Percentiles rank a stretch among this genome's conserved stretches.
phyloP scores from a whole-genome alignment of 2,329 filamentous ascomycete genomes.

The Cladophialophora exuberans region DNA sequence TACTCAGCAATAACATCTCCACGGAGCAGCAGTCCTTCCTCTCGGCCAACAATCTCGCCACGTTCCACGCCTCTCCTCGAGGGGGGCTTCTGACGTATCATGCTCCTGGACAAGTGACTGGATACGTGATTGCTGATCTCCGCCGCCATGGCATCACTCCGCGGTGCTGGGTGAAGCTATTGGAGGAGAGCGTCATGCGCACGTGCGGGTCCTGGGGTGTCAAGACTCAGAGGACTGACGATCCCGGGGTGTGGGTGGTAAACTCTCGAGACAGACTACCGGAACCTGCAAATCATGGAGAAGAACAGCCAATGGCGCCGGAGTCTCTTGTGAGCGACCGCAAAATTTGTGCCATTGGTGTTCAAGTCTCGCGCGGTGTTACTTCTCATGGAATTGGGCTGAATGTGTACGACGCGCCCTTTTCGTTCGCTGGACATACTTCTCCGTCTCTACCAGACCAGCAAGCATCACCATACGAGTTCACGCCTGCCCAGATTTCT shows the following conservation, averaged over 20 bases:
- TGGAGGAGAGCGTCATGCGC: conserved; percentile 76
- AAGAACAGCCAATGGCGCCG: background rate
- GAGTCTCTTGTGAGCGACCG: conserved; percentile 42
- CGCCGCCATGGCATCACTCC: conserved; percentile 69
- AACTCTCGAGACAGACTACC: conserved; percentile 7
- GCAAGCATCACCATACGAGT: conserved; percentile 12
- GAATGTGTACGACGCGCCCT: conserved; percentile 50
- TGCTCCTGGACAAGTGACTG: conserved; percentile 86
- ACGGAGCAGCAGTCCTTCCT: conserved; percentile 45
- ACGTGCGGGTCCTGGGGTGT: conserved; percentile 66
- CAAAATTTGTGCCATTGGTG: conserved; percentile 89
- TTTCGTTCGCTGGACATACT: conserved; percentile 56
- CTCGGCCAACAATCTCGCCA: conserved; percentile 39
- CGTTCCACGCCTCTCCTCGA: conserved; percentile 72
- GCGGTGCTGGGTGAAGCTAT: conserved; percentile 73
- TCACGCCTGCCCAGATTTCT: conserved; percentile 9
- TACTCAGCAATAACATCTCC: conserved; percentile 39
- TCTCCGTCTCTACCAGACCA: background rate
- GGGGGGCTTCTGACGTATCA: conserved; percentile 95
- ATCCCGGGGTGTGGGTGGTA: conserved; percentile 82
- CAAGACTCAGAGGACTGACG: conserved; percentile 61
- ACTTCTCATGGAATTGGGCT: conserved; percentile 83
- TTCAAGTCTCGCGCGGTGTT: conserved; percentile 85
- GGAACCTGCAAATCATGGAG: background rate
- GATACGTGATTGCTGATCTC: conserved; percentile 91